A percentile compares a stretch with the other conserved stretches of the same genome.
Conservation (phyloP, 805 yeast genomes). For the Saturnispora saitoi region DNA sequence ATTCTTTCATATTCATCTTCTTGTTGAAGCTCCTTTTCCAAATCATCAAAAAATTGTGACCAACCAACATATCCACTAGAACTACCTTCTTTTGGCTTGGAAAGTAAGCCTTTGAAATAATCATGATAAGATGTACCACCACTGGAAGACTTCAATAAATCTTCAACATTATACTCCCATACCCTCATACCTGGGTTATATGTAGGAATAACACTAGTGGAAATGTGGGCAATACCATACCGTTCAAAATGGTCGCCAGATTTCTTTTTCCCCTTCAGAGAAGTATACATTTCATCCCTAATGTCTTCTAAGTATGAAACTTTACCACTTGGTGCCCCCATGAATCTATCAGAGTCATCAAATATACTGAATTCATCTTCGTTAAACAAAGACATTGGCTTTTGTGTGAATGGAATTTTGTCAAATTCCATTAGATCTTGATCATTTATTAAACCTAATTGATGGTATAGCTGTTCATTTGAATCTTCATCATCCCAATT, state of each 20-base stretch:
- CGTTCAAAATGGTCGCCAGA: constrained; percentile 43
- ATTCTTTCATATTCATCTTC: constrained; percentile 9
- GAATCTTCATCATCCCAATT: constrained; percentile 9
- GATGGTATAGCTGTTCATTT: constrained; percentile 10
- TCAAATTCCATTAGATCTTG: constrained; percentile 1
- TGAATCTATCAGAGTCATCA: constrained; percentile 29
- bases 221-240: constrained; percentile 60
- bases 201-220: constrained; percentile 74
- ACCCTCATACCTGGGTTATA: constrained; percentile 76
- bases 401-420: constrained; percentile 6
- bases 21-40: constrained; percentile 7
- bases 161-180: constrained; percentile 69
- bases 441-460: constrained; percentile 4
- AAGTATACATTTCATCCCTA: constrained; percentile 45
- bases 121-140: background rate
- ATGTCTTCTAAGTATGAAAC: constrained; percentile 54
- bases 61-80: constrained; percentile 10
- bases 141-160: background rate
- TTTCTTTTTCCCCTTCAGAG: constrained; percentile 36
- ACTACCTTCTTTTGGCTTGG: constrained; percentile 29
- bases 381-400: constrained; percentile 8
- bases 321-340: constrained; percentile 64
- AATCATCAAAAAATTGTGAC: constrained; percentile 9
- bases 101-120: constrained; percentile 17
- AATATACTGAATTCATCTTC: constrained; percentile 18